Conservation (phyloP, 139 green algal genomes). For the Micromonas commoda region DNA sequence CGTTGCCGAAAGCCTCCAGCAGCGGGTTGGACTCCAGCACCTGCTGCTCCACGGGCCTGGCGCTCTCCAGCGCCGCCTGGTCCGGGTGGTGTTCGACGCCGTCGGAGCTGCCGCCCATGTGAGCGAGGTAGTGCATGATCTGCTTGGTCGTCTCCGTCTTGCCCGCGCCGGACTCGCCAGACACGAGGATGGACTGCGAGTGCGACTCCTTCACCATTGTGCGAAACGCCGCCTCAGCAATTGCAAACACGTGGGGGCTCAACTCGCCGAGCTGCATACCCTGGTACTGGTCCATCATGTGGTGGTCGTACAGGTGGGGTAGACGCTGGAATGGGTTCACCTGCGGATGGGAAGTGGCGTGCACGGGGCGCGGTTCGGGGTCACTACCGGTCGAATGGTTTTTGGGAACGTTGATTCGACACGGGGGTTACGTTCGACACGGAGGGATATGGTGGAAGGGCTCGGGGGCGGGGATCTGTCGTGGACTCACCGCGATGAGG, state of each 20-base stretch:
- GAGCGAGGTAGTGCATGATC: constrained; percentile 93
- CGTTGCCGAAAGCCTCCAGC: constrained; percentile 97
- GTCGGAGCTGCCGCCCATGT: constrained; percentile 45
- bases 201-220: neutral
- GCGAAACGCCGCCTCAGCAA: constrained; percentile 62
- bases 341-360: constrained; percentile 32
- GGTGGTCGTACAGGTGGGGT: constrained; percentile 61
- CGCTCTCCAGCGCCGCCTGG: neutral
- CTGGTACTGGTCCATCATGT: constrained; percentile 78
- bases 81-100: neutral
- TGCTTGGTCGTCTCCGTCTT: constrained; percentile 99
- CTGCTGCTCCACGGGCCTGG: constrained; percentile 25
- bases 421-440: too few relatives aligned
- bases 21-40: constrained; percentile 91
- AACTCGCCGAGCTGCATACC: constrained; percentile 78
- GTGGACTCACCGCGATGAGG: constrained; percentile 59
- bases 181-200: constrained; percentile 47
- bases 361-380: neutral
- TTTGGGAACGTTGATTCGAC: too few relatives aligned
- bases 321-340: constrained; percentile 70
- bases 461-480: neutral
- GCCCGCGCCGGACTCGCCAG: constrained; percentile 91
- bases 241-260: constrained; percentile 74
- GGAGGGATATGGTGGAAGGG: neutral
- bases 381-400: too few relatives aligned